phyloP scores from a whole-genome alignment of 1,139 yeast species.

The Neolecta irregularis region DNA sequence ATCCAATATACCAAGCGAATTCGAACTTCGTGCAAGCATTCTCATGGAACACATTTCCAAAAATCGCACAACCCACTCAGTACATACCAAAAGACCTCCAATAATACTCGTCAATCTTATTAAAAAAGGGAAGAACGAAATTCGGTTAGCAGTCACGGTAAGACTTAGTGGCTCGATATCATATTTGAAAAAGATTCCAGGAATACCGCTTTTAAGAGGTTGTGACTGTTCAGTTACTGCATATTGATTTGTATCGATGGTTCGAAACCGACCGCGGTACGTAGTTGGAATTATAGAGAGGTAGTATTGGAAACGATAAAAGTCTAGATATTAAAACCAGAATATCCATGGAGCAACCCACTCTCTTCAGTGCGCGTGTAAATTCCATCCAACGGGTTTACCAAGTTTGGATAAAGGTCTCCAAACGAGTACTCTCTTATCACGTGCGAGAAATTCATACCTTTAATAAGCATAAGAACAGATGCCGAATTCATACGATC shows the following conservation, averaged over 20 bases:
- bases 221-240: constrained; percentile 47
- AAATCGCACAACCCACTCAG: too few species aligned
- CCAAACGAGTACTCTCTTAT: constrained; percentile 86
- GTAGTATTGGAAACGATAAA: constrained; percentile 37
- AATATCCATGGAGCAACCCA: neutral
- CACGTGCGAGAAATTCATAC: constrained; percentile 65
- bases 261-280: constrained; percentile 49
- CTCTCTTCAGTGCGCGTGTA: constrained; percentile 21
- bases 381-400: constrained; percentile 64
- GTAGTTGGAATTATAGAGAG: constrained; percentile 74
- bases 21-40: too few species aligned
- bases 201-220: constrained; percentile 25
- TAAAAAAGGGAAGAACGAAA: constrained; percentile 64
- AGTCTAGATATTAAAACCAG: constrained; percentile 4
- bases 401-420: constrained; percentile 67
- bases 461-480: constrained; percentile 20
- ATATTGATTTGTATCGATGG: constrained; percentile 71
- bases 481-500: constrained; percentile 5
- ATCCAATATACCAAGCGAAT: too few species aligned
- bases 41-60: too few species aligned
- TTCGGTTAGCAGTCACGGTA: constrained; percentile 49
- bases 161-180: constrained; percentile 79
- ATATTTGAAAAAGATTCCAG: constrained; percentile 73
- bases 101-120: constrained; percentile 63
- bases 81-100: constrained; percentile 51